Percentiles rank a stretch among this genome's conserved stretches.
These are phyloP conservation scores for Castanopsis chinensis DNA, from an alignment of 306 rosid genomes.

Conservation along the genomic window DNA sequence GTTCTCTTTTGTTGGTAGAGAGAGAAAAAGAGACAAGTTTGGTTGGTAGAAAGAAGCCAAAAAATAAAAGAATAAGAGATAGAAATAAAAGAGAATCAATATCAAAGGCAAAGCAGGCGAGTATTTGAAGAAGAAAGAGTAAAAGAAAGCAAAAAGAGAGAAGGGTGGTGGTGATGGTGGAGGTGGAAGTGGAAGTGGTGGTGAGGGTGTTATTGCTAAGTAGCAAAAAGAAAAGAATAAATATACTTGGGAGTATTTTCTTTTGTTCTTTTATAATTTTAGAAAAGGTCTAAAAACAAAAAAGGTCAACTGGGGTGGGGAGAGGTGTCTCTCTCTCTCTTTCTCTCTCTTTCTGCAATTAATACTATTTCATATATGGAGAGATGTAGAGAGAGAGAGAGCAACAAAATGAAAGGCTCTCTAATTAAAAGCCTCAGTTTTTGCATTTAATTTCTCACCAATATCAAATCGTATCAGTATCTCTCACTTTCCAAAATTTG, in stretches of 20 bases:
- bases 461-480: not conserved
- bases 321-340: not conserved
- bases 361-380: conserved; percentile 6
- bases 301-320: not conserved
- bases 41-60: not conserved
- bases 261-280: too few species aligned
- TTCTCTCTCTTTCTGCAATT: conserved; percentile 25
- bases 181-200: too few species aligned
- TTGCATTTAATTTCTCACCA: conserved; percentile 21
- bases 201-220: not conserved
- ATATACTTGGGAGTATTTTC: too few species aligned
- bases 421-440: conserved; percentile 26
- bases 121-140: not conserved
- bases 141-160: not conserved
- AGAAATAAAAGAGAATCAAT: not conserved
- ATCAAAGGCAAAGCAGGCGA: not conserved
- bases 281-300: not conserved
- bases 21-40: not conserved
- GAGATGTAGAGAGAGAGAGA: not conserved
- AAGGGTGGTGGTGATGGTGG: too few species aligned
- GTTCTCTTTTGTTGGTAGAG: not conserved
- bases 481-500: not conserved
- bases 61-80: not conserved
- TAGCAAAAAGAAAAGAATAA: not conserved
- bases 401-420: conserved; percentile 27